Percentiles rank a stretch among this genome's conserved stretches.
phyloP scores from a whole-genome alignment of 345 rosid species.

The Citrus cavaleriei region DNA sequence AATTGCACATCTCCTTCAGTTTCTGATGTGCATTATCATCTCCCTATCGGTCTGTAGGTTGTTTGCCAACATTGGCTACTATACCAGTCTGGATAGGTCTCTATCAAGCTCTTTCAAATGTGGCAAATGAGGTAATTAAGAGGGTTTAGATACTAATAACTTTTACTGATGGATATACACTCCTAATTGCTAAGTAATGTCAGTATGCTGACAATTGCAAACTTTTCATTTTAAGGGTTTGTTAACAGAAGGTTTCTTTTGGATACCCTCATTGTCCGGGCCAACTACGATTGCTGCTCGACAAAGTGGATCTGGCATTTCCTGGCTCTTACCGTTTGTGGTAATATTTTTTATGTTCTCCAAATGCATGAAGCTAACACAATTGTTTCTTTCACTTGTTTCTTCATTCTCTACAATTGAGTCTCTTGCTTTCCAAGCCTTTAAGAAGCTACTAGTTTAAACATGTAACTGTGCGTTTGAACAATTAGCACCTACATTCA shows the following conservation, averaged over 20 bases:
- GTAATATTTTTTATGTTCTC: constrained; percentile 38
- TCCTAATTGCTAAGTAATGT: neutral
- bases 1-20: constrained; percentile 1
- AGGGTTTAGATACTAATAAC: neutral
- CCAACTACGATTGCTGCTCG: constrained; percentile 97
- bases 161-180: neutral
- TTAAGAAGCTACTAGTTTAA: neutral
- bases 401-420: neutral
- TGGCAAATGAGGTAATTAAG: constrained; percentile 82
- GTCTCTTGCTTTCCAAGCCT: neutral
- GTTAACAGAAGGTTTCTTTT: constrained; percentile 95
- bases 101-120: constrained; percentile 97
- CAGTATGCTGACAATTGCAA: constrained; percentile 16
- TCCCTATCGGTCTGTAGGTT: constrained; percentile 46
- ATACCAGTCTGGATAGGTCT: constrained; percentile 98
- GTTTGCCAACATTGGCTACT: constrained; percentile 89
- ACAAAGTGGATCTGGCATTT: constrained; percentile 91
- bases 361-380: constrained; percentile 2
- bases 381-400: neutral
- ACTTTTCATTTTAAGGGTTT: constrained; percentile 52
- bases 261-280: constrained; percentile 97
- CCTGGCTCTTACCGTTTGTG: constrained; percentile 98
- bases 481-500: neutral
- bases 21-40: constrained; percentile 15
- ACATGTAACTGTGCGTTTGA: neutral